Base-by-base conservation (phyloP, 2,329 filamentous ascomycete species). In the Mycogone perniciosa region DNA sequence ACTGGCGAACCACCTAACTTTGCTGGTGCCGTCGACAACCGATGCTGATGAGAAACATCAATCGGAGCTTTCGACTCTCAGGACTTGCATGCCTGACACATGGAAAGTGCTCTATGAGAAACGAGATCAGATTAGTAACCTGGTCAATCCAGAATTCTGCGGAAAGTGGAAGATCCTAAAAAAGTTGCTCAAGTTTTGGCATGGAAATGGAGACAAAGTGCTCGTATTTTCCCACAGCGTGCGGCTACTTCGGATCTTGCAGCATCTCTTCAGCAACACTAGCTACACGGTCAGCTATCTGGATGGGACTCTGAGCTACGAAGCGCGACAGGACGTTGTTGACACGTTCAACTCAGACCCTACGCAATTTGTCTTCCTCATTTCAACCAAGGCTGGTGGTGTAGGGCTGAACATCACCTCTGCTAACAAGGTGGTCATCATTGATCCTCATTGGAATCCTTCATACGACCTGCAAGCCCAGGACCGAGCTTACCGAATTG, bases 371-470 rank as follows among this genome's bases (percentile, higher is more conserved):
- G 90, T 96, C 5, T 99, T 99, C 60, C 76, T 99, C 20, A 96
- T 99, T 61, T 95, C 88, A 26, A 96, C 93, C 6, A 89, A 87
- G 63, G 91, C 93, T 3, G 93, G 93, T 27, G 93, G 93, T 4
- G 87, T 96, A 0, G 93, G 93, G 0, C 75, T 99, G 30, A 99
- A 99, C 64, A 97, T 99, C 63, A 96, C 92, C 0, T 93, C 89
- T 2, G 93, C 93, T 1, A 99, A 99, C 70, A 97, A 97, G 69
- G 93, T 99, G 0, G 92, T 99, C 38, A 89, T 99, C 34, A 84
- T 97, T 44, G 93, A 97, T 64, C 93, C 93, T 0, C 93, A 97
- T 61, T 99, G 93, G 93, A 99, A 99, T 58, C 93, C 93, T 0
- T 82, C 89, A 2, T 92, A 93, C 59, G 93, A 99, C 62, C 77